Conservation (phyloP, 78 protist species). For the slime mould (Dictyostelium discoideum) region DNA sequence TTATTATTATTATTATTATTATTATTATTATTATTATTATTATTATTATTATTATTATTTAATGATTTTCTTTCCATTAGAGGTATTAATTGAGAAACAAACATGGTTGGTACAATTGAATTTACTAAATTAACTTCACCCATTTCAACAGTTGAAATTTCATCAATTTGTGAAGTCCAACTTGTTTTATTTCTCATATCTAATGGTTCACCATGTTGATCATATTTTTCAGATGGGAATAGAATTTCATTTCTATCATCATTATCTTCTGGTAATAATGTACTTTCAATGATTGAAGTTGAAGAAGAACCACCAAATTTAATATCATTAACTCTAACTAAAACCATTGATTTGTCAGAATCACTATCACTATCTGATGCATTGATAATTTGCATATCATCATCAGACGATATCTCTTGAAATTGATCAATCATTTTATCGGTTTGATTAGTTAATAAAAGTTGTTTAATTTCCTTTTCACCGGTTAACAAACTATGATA, state of each 20-base stretch:
- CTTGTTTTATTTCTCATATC: conserved; percentile 76
- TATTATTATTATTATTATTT: not conserved
- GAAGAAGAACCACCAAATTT: not conserved
- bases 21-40: not conserved
- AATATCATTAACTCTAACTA: not conserved
- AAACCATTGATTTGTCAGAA: not conserved
- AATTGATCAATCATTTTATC: not conserved
- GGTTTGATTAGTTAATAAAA: not conserved
- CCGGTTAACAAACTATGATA: conserved; percentile 8
- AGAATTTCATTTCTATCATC: not conserved
- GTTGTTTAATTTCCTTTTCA: not conserved
- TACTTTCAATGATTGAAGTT: not conserved
- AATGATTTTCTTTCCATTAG: conserved; percentile 41
- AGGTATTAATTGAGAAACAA: conserved; percentile 47
- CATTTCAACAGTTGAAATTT: conserved; percentile 84
- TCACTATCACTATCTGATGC: not conserved
- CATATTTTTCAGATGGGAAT: conserved; percentile 8
- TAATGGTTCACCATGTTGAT: conserved; percentile 84
- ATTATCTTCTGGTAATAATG: not conserved
- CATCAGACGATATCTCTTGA: not conserved
- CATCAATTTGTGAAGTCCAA: conserved; percentile 65
- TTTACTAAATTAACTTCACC: conserved; percentile 78
- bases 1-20: not conserved
- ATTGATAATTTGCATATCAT: not conserved
- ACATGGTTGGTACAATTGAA: conserved; percentile 84